Conservation (phyloP, 2,329 filamentous ascomycete genomes). For the Plenodomus tracheiphilus region DNA sequence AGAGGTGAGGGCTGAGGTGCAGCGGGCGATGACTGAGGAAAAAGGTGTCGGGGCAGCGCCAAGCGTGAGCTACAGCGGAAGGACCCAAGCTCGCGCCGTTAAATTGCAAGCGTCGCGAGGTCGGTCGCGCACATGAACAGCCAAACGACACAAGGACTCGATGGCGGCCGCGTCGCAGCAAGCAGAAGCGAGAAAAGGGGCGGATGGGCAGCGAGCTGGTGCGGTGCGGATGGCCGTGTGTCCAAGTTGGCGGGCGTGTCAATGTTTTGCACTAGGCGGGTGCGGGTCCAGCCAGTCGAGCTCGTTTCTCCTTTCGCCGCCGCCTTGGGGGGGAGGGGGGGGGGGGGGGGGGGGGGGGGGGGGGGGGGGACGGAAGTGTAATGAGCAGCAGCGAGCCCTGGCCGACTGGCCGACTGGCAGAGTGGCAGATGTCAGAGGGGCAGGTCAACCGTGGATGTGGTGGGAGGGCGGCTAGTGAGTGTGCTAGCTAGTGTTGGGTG, state of each 20-base stretch:
- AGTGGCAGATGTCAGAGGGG: neutral
- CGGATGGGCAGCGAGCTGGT: neutral
- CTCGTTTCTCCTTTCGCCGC: neutral
- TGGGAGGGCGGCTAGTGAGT: no score
- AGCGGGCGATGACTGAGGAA: conserved; percentile 11
- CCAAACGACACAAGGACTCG: no score
- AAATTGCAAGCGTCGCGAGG: neutral
- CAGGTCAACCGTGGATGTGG: no score
- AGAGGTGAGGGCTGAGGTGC: conserved; percentile 15
- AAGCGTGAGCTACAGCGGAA: conserved; percentile 24
- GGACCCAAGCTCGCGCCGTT: conserved; percentile 17
- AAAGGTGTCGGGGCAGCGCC: conserved; percentile 1
- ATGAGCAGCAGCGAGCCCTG: neutral
- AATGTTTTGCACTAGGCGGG: neutral
- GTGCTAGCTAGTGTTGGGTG: no score
- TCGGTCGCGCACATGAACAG: neutral
- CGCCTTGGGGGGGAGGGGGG: neutral
- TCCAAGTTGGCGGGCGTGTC: neutral
- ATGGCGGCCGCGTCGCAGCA: no score
- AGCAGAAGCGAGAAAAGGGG: neutral
- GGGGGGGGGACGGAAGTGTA: neutral
- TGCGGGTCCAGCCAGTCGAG: neutral
- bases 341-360: neutral
- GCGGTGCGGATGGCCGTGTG: neutral
- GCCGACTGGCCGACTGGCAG: no score